phyloP scores from a whole-genome alignment of 2,329 filamentous ascomycete species.

The Sclerotinia trifoliorum region DNA sequence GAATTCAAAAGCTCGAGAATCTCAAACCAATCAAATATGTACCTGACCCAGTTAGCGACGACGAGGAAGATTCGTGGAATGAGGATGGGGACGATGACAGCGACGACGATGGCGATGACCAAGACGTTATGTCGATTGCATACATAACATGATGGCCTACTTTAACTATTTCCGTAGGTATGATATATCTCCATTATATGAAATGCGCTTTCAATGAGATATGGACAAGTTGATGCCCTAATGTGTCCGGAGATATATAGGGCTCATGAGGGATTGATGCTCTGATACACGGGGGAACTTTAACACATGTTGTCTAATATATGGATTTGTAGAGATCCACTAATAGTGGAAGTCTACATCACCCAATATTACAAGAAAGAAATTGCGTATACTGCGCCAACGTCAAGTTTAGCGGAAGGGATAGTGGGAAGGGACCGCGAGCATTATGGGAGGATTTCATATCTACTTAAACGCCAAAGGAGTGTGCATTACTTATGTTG shows the following conservation, averaged over 20 bases:
- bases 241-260: neutral
- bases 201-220: neutral
- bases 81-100: neutral
- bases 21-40: slow-evolving; percentile 12
- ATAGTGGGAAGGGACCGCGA: neutral
- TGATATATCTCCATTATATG: neutral
- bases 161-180: neutral
- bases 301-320: neutral
- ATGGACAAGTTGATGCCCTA: neutral
- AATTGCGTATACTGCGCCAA: neutral
- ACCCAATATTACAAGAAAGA: neutral
- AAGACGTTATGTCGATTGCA: neutral
- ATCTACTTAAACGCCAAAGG: neutral
- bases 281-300: neutral
- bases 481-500: neutral
- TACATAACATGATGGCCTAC: neutral
- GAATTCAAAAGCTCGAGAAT: slow-evolving; percentile 9
- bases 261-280: slow-evolving; percentile 1
- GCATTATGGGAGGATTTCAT: neutral
- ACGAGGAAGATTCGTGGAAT: neutral
- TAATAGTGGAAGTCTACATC: neutral
- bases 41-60: slow-evolving; percentile 9
- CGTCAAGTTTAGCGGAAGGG: neutral
- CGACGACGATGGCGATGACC: neutral
- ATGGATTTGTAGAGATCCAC: neutral